These are phyloP conservation scores for Pseudocercospora eumusae DNA, from an alignment of 2,329 filamentous ascomycete genomes.

Conservation along the genomic window DNA sequence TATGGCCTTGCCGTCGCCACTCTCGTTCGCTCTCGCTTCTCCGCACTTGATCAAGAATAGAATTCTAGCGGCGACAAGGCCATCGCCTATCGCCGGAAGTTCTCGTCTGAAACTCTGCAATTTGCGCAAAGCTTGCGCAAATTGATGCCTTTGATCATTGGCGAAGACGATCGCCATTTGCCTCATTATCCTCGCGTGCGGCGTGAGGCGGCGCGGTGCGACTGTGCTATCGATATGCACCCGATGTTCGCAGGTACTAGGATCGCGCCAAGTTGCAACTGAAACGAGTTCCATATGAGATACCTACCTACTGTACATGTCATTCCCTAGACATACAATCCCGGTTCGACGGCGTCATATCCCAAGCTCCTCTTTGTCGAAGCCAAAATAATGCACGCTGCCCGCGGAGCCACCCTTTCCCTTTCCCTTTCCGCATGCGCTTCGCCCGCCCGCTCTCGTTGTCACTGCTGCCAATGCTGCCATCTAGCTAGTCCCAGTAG, in stretches of 20 bases:
- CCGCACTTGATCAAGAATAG: background rate
- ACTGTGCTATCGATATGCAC: no score
- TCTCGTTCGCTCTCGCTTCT: background rate
- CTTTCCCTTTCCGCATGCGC: constrained; percentile 6
- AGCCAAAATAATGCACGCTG: background rate
- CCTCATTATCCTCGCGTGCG: no score
- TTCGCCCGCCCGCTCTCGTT: background rate
- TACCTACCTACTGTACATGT: no score
- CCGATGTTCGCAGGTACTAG: background rate
- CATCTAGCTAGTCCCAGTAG: background rate
- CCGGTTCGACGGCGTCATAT: background rate
- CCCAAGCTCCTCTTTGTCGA: constrained; percentile 2
- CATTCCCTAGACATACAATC: background rate
- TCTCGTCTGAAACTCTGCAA: constrained; percentile 9
- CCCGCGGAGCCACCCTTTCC: background rate
- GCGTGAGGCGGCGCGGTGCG: constrained; percentile 4
- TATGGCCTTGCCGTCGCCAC: constrained; percentile 3
- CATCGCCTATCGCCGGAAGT: background rate
- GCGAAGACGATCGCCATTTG: background rate
- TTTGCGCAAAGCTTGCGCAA: constrained; percentile 4
- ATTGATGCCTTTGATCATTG: background rate
- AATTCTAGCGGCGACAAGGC: constrained; percentile 1
- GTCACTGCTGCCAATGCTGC: background rate
- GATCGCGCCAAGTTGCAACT: no score
- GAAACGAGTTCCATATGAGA: background rate